phyloP scores from a whole-genome alignment of 768 basidiomycete species.

The Russula earlei region DNA sequence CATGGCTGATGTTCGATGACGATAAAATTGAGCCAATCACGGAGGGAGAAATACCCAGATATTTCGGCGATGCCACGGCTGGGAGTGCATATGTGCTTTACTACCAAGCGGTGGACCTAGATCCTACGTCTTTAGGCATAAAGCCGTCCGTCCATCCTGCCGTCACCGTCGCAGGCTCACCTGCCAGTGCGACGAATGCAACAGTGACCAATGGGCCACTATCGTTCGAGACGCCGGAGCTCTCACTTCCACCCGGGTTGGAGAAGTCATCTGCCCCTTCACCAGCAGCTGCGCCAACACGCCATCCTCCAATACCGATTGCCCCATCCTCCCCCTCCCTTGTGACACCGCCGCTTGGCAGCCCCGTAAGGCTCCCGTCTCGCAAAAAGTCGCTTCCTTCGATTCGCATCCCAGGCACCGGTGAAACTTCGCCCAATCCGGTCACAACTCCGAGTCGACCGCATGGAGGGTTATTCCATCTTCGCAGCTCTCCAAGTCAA shows the following conservation, averaged over 20 bases:
- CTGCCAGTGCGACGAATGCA: background rate
- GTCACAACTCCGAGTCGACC: slow-evolving; percentile 12
- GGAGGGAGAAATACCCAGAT: slow-evolving; percentile 84
- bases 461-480: slow-evolving; percentile 15
- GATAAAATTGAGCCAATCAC: slow-evolving; percentile 82
- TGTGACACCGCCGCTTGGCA: slow-evolving; percentile 16
- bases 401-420: slow-evolving; percentile 16
- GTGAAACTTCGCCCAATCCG: slow-evolving; percentile 1
- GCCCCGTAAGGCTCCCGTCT: background rate
- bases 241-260: slow-evolving; percentile 10
- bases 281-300: background rate
- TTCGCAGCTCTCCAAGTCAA: slow-evolving; percentile 19
- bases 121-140: slow-evolving; percentile 62
- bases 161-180: slow-evolving; percentile 12
- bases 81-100: slow-evolving; percentile 95
- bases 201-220: background rate
- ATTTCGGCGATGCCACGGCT: slow-evolving; percentile 83
- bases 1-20: slow-evolving; percentile 95
- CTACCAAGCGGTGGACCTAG: slow-evolving; percentile 89
- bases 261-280: background rate
- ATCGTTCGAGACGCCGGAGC: background rate
- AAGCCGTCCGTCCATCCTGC: slow-evolving; percentile 27
- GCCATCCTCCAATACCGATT: slow-evolving; percentile 1
- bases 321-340: slow-evolving; percentile 23
- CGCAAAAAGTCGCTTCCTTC: slow-evolving; percentile 18